Base-by-base conservation (phyloP, 2,329 filamentous ascomycete genomes). In the Colletotrichum sp. region DNA sequence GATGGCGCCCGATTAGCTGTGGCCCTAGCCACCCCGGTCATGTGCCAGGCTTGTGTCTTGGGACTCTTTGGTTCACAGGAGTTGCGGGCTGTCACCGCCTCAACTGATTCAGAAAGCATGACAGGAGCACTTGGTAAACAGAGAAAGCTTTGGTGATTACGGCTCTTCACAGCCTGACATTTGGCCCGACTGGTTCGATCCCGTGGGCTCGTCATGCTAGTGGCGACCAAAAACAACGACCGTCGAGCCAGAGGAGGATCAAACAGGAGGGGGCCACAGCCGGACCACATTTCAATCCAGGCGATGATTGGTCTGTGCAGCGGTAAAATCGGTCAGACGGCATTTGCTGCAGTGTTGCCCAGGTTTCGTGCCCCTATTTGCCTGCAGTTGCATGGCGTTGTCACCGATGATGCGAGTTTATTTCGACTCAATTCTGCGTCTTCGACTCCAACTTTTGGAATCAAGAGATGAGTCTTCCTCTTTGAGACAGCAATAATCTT, bases 191-290 rank as follows among this genome's bases (percentile, higher is more conserved):
- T 64, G 70, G 70, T 57, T 59, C 55, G 72, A 68, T 63, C 12
- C 32, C n/a, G 12, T 22, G 55, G 44, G 13, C n/a, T n/a, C 19
- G 39, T 64, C 34, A 65, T 73, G 64, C 73, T 72, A 13, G 39
- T 15, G 62, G 36, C 39, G 62, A 68, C 69, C 72, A 72, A 63
- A 72, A 68, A 75, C 62, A 62, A 13, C 44, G 63, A 64, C 73
- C 57, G 70, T 72, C 57, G 57, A 72, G 73, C 32, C 63, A 34
- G 69, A 72, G 39, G 69, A 73, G 70, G 73, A 76, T 76, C 73
- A 76, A 76, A 76, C 73, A 76, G 73, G 57, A 76, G 57, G 64
- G 72, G 32, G 32, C 73, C 73, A 59, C 73, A 49, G 63, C 73
- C 73, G 73, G 63, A 76, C 73, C 73, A 73, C 69, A 49, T 22